Base-by-base conservation (phyloP, 805 yeast genomes). In the Yarrowia hollandica region DNA sequence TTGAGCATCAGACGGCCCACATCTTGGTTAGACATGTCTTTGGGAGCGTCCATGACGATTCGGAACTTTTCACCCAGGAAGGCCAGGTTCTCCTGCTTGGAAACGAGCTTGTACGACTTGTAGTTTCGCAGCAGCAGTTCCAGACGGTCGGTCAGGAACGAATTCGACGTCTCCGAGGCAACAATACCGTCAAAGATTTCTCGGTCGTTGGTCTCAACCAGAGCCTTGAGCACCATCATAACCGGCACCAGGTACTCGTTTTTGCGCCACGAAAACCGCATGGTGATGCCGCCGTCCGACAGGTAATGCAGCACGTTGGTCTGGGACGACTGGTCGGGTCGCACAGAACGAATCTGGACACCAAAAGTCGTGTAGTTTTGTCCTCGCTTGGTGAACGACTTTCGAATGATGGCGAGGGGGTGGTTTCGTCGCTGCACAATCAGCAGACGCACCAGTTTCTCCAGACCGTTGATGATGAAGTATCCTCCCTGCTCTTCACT, bases 261-360 rank as follows among this genome's bases (percentile, higher is more conserved):
- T 69, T 94, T 94, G 68, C 91, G 83, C 98, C 98, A 94, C 5
- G 97, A 88, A 71, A 94, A 94, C 71, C 99, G 81, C 78, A 94
- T 90, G 1, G 97, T 91, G 60, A 91, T 96, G 68, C 88, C 92
- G 75, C 99, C 99, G 69, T 94, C 97, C 67, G 82, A 87, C 68
- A 94, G 81, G 72, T 94, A 94, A 73, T 94, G 99, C 70, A 94
- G 78, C n/a, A 91, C 98, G 70, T 92, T 94, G 5, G 98, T 90
- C 75, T 91, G 97, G 18, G 99, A 91, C 16, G 97, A 88, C 77
- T 94, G 98, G 74, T 94, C 99, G 4, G 96, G 96, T 71, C 99
- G 83, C 2, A 90, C 97, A 62, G 86, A 83, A 75, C 99, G 83
- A 62, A 94, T 86, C 76, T 91, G 97, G 62, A 94, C 83, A 84